Evolutionary conservation across 75 land plant species (phyloP).

Genomic region (Sequoia sempervirens): DNA sequence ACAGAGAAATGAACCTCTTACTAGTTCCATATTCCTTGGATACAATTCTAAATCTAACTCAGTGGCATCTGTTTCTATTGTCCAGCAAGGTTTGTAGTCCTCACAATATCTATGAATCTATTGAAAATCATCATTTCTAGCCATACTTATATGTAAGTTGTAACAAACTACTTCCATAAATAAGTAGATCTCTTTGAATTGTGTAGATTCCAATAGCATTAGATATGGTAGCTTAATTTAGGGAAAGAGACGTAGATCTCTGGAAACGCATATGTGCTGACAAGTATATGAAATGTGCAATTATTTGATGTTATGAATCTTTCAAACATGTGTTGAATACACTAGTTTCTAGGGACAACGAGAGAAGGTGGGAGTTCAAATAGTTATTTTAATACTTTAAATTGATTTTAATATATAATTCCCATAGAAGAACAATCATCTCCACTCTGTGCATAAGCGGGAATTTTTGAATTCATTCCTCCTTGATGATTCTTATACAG

Average conservation of each 20-base stretch:
- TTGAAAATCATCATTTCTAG: neutral
- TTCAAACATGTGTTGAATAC: slow-evolving; percentile 62
- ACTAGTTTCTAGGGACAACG: slow-evolving; percentile 74
- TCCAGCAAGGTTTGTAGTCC: slow-evolving; percentile 83
- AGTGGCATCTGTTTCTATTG: slow-evolving; percentile 97
- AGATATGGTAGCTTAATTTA: slow-evolving; percentile 75
- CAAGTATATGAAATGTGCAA: slow-evolving; percentile 91
- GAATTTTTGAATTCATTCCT: neutral
- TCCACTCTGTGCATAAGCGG: neutral
- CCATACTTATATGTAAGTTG: neutral
- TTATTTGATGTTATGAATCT: slow-evolving; percentile 77
- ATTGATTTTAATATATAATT: neutral
- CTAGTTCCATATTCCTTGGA: slow-evolving; percentile 94
- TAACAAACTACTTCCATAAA: neutral
- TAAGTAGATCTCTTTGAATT: neutral
- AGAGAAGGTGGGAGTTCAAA: slow-evolving; percentile 51
- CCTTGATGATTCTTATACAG: slow-evolving; percentile 1
- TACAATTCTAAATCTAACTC: slow-evolving; percentile 75
- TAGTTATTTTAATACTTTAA: neutral
- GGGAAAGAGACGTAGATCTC: slow-evolving; percentile 65
- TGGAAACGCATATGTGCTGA: slow-evolving; percentile 88
- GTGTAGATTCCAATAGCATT: slow-evolving; percentile 81
- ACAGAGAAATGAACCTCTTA: slow-evolving; percentile 97
- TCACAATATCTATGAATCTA: neutral
- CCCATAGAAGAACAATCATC: neutral